phyloP scores from a whole-genome alignment of 306 rosid genomes.

The Mimosa pudica region DNA sequence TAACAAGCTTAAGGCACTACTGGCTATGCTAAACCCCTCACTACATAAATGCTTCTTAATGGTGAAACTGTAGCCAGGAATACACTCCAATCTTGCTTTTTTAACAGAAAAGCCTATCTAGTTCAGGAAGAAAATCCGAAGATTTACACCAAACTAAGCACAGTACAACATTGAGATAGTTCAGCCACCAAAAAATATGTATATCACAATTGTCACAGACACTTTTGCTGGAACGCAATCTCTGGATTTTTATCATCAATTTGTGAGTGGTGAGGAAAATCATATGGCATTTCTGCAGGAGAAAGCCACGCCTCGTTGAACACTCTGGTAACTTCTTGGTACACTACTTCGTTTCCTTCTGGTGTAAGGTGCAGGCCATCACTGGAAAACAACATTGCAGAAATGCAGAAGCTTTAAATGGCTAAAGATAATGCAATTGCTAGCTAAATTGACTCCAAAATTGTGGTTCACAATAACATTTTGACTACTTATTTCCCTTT shows the following conservation, averaged over 20 bases:
- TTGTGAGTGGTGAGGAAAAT: slow-evolving; percentile 82
- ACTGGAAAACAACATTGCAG: slow-evolving; percentile 42
- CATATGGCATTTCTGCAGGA: slow-evolving; percentile 67
- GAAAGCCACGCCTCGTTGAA: slow-evolving; percentile 49
- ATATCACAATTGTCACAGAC: slow-evolving; percentile 50
- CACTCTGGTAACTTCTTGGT: slow-evolving; percentile 46
- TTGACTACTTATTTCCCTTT: neutral
- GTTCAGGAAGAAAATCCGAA: slow-evolving; percentile 30
- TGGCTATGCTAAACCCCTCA: neutral
- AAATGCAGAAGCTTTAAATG: slow-evolving; percentile 16
- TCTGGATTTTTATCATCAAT: slow-evolving; percentile 65
- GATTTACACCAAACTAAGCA: slow-evolving; percentile 23
- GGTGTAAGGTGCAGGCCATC: slow-evolving; percentile 91
- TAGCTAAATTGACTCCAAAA: slow-evolving; percentile 1
- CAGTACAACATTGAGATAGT: slow-evolving; percentile 6
- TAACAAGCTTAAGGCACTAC: too few relatives aligned
- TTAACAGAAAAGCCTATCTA: neutral
- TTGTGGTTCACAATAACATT: neutral
- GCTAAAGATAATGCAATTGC: slow-evolving; percentile 1
- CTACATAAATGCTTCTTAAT: neutral
- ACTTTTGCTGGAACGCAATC: slow-evolving; percentile 63
- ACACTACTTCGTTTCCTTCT: slow-evolving; percentile 72
- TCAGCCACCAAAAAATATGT: slow-evolving; percentile 12
- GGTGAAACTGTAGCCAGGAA: neutral
- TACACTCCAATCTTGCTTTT: neutral